Conservation (phyloP, 1,284 basidiomycete species). For the Schizopora paradoxa region DNA sequence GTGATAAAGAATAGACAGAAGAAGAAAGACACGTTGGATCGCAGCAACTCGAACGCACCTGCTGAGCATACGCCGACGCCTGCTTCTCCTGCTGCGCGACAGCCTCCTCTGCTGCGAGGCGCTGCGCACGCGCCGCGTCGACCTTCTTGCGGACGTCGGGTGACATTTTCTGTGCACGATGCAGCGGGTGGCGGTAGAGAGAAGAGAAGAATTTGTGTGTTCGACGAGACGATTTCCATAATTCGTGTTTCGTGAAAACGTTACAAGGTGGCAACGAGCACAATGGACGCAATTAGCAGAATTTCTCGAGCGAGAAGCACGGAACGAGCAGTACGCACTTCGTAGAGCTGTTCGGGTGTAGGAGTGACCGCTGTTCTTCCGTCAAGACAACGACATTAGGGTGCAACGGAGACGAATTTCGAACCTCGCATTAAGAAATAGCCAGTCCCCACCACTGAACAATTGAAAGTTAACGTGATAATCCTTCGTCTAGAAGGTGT, state of each 20-base stretch:
- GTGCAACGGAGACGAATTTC: not conserved
- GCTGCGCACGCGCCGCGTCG: slow-evolving; percentile 16
- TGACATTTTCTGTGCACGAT: slow-evolving; percentile 17
- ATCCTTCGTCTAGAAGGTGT: not conserved
- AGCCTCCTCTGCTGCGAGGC: slow-evolving; percentile 17
- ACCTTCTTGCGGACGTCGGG: slow-evolving; percentile 20
- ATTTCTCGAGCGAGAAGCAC: slow-evolving; percentile 5
- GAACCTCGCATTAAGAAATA: slow-evolving; percentile 16
- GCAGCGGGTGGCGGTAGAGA: not conserved
- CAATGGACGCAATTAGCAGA: slow-evolving; percentile 3
- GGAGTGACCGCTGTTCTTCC: slow-evolving; percentile 17
- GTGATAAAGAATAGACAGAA: too few species aligned
- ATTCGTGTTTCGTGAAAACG: not conserved
- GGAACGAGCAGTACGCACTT: slow-evolving; percentile 7
- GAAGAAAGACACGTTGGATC: too few species aligned
- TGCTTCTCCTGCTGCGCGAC: slow-evolving; percentile 13
- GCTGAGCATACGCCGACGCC: too few species aligned
- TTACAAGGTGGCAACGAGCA: not conserved
- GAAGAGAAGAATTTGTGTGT: not conserved
- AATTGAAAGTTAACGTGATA: not conserved
- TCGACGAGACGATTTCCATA: too few species aligned
- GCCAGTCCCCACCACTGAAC: slow-evolving; percentile 13
- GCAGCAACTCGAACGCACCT: too few species aligned
- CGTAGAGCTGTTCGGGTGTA: slow-evolving; percentile 22
- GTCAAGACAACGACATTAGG: not conserved